Conservation (phyloP, 805 yeast genomes). For the Starmerella etchellsii region DNA sequence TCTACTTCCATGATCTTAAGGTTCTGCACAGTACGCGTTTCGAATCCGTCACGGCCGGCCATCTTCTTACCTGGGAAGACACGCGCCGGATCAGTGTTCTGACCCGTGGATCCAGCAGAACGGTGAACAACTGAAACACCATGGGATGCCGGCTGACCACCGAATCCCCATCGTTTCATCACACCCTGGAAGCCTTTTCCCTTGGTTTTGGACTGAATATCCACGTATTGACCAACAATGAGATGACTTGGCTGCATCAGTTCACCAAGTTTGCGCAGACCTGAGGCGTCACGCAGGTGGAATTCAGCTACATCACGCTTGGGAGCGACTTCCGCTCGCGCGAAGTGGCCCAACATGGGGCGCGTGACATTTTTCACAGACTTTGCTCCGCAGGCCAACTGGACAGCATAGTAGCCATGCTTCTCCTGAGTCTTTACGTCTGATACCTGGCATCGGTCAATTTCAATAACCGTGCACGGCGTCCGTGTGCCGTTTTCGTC, state of each 20-base stretch:
- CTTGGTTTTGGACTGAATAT: constrained; percentile 61
- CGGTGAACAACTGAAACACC: constrained; percentile 92
- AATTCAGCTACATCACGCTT: constrained; percentile 66
- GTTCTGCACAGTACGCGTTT: constrained; percentile 60
- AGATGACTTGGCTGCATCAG: constrained; percentile 74
- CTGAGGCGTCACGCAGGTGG: constrained; percentile 53
- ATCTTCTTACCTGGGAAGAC: constrained; percentile 91
- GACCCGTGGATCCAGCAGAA: constrained; percentile 96
- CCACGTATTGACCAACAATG: constrained; percentile 70
- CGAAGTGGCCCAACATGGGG: constrained; percentile 60
- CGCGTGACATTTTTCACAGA: constrained; percentile 49
- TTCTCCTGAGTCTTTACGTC: constrained; percentile 53
- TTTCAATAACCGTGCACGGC: constrained; percentile 80
- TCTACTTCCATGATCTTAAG: constrained; percentile 65
- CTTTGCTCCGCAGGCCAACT: constrained; percentile 71
- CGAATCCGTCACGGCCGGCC: constrained; percentile 95
- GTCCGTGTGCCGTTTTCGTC: constrained; percentile 52
- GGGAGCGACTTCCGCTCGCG: constrained; percentile 72
- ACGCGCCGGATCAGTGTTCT: constrained; percentile 90
- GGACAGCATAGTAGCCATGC: constrained; percentile 76
- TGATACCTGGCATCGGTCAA: constrained; percentile 78
- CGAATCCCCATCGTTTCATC: constrained; percentile 86
- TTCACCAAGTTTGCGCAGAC: constrained; percentile 65
- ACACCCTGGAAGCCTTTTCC: constrained; percentile 98
- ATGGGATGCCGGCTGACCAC: constrained; percentile 83